These are phyloP conservation scores for Lunularia cruciata DNA, from an alignment of 225 moss, liverwort and hornwort species.

Conservation along the genomic window DNA sequence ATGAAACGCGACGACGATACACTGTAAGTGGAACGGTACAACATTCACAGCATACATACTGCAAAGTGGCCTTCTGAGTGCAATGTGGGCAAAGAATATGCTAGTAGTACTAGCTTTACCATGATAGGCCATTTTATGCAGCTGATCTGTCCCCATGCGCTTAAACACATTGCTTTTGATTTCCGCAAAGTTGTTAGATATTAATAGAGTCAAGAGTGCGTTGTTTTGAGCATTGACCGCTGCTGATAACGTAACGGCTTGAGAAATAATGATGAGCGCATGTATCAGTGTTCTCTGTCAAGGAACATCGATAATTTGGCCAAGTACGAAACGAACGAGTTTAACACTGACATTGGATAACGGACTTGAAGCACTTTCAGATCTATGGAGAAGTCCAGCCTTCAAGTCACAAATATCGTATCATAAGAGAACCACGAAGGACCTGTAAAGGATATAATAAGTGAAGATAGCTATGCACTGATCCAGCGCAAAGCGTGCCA, in stretches of 20 bases:
- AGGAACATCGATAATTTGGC: constrained; percentile 29
- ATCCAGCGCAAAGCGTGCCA: constrained; percentile 78
- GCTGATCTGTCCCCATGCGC: constrained; percentile 90
- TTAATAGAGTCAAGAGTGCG: constrained; percentile 87
- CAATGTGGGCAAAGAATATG: not conserved
- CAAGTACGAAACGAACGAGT: not conserved
- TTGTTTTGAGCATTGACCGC: constrained; percentile 99
- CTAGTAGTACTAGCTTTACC: constrained; percentile 44
- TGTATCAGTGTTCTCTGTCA: constrained; percentile 84
- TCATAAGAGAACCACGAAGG: not conserved
- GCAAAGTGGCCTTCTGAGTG: too few relatives aligned
- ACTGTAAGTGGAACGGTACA: too few relatives aligned
- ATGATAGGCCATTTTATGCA: constrained; percentile 99
- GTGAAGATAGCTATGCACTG: constrained; percentile 78
- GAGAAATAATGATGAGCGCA: constrained; percentile 90
- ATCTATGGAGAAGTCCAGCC: not conserved
- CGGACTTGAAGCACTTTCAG: not conserved
- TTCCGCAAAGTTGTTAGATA: constrained; percentile 99
- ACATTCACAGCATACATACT: too few relatives aligned
- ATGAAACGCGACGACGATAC: too few relatives aligned
- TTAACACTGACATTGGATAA: too few relatives aligned
- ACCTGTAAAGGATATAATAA: constrained; percentile 76
- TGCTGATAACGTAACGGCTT: constrained; percentile 96
- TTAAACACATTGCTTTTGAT: constrained; percentile 99
- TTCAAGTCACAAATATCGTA: not conserved